A percentile compares a stretch with the other conserved stretches of the same genome.
Conservation (phyloP, 228 moss, liverwort and hornwort genomes). For the Sphagnum fallax region DNA sequence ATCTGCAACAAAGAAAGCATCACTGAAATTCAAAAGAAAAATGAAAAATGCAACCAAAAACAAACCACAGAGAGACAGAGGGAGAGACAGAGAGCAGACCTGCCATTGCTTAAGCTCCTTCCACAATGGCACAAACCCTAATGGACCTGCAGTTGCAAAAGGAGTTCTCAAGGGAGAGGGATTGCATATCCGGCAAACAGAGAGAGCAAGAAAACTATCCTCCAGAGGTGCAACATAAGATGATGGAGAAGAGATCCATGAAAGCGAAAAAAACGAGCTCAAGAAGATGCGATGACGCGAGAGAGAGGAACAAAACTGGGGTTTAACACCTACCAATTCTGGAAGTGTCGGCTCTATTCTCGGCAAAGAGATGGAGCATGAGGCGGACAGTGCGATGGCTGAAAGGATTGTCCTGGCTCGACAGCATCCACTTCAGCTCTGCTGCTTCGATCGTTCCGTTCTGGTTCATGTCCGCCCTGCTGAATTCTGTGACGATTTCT, state of each 20-base stretch:
- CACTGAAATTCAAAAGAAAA: too few relatives aligned
- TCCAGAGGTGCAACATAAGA: too few relatives aligned
- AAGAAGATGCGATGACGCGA: too few relatives aligned
- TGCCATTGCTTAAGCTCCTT: constrained; percentile 72
- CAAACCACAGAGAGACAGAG: too few relatives aligned
- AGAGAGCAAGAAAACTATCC: too few relatives aligned
- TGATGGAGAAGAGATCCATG: too few relatives aligned
- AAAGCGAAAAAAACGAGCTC: too few relatives aligned
- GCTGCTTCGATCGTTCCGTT: constrained; percentile 30
- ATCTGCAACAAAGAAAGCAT: too few relatives aligned
- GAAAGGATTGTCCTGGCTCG: constrained; percentile 18
- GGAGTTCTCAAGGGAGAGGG: too few relatives aligned
- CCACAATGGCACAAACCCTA: constrained; percentile 68
- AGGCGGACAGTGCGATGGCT: constrained; percentile 38
- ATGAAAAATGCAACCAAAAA: too few relatives aligned
- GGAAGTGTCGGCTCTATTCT: constrained; percentile 13
- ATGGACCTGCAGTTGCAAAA: constrained; percentile 7
- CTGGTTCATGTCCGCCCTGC: constrained; percentile 31
- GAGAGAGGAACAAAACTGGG: too few relatives aligned
- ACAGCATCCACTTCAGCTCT: constrained; percentile 27
- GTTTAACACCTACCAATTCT: constrained; percentile 24
- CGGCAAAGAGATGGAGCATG: constrained; percentile 44
- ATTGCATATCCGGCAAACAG: too few relatives aligned
- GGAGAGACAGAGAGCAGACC: neutral
- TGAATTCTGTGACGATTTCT: constrained; percentile 30